Conservation (phyloP, 2,329 filamentous ascomycete genomes). For the Claviceps maximensis region DNA sequence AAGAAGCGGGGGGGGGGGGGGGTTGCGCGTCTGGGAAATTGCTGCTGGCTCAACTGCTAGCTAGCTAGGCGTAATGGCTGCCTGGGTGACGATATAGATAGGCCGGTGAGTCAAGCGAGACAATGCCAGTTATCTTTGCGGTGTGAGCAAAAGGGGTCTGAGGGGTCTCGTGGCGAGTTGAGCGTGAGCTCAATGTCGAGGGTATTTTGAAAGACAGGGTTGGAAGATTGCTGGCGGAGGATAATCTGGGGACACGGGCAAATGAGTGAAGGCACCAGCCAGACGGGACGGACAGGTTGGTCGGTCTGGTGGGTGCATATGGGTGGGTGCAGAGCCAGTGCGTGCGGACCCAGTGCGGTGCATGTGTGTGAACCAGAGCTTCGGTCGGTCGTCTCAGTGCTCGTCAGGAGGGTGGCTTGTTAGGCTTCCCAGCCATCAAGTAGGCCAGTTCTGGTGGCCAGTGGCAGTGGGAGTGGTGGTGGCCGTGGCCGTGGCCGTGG, state of each 20-base stretch:
- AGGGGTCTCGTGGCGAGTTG: neutral
- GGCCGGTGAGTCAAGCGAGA: neutral
- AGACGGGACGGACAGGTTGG: neutral
- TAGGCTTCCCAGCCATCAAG: no score
- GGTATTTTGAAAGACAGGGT: neutral
- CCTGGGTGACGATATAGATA: neutral
- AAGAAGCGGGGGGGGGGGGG: slow-evolving; percentile 6
- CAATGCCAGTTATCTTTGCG: neutral
- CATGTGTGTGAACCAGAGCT: no score
- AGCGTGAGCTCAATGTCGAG: neutral
- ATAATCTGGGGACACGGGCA: neutral
- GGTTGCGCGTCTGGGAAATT: neutral
- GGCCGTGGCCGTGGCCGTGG: no score
- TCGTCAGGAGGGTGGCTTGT: no score
- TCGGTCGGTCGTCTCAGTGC: no score
- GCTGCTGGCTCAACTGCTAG: neutral
- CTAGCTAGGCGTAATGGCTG: neutral
- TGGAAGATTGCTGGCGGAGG: neutral
- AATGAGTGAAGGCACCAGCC: no score
- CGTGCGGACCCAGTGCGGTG: no score
- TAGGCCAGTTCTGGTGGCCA: no score
- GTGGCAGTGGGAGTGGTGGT: no score
- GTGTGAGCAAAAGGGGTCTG: neutral
- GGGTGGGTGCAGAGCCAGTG: no score
- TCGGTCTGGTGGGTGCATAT: neutral